phyloP scores from a whole-genome alignment of 2,329 filamentous ascomycete species.

The Fusarium newnesense region DNA sequence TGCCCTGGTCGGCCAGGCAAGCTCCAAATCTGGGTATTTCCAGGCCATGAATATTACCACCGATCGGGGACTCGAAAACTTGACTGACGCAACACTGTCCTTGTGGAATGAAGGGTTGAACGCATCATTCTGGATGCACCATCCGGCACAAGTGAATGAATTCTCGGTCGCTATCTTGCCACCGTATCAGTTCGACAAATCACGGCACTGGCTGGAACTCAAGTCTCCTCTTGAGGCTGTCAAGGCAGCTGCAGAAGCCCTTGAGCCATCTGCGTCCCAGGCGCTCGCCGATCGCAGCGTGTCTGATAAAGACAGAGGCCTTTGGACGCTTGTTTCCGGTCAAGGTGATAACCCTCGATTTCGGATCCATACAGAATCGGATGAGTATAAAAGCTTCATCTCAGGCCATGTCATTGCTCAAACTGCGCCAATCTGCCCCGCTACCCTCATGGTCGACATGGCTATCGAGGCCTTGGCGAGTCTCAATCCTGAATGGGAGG shows the following conservation, averaged over 20 bases:
- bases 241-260: not conserved
- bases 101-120: not conserved
- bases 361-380: not conserved
- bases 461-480: constrained; percentile 4
- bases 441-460: not conserved
- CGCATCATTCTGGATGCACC: no score
- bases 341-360: not conserved
- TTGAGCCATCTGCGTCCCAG: not conserved
- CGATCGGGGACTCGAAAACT: not conserved
- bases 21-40: not conserved
- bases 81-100: not conserved
- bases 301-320: not conserved
- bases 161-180: not conserved
- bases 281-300: no score
- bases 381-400: not conserved
- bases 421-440: constrained; percentile 4
- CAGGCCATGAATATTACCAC: not conserved
- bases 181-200: constrained; percentile 13
- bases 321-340: not conserved
- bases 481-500: not conserved
- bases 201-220: constrained; percentile 1
- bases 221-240: not conserved
- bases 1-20: not conserved
- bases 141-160: no score
- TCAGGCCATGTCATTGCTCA: not conserved